Evolutionary conservation across 495 filamentous ascomycete species (phyloP).

Genomic region (Articulospora tetracladia): DNA sequence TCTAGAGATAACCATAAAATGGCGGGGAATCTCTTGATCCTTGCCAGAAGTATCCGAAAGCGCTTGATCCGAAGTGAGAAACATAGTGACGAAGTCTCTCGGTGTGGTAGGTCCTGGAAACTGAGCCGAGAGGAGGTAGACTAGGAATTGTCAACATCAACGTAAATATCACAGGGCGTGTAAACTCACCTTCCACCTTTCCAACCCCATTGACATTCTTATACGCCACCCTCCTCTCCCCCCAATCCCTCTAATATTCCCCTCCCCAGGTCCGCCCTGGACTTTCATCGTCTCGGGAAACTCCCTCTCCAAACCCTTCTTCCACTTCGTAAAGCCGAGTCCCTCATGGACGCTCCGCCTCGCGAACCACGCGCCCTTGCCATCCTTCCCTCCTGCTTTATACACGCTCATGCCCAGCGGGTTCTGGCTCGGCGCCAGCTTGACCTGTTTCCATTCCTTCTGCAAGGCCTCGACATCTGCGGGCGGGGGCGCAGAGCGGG

Average conservation of each 20-base stretch:
- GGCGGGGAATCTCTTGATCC: constrained; percentile 39
- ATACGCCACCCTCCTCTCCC: constrained; percentile 69
- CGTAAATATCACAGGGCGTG: constrained; percentile 43
- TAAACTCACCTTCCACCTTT: constrained; percentile 48
- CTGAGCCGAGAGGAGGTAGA: constrained; percentile 82
- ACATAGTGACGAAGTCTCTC: constrained; percentile 79
- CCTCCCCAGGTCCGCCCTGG: constrained; percentile 56
- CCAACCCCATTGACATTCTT: constrained; percentile 50
- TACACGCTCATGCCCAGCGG: constrained; percentile 74
- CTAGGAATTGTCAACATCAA: constrained; percentile 33
- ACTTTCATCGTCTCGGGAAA: constrained; percentile 62
- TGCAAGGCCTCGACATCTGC: constrained; percentile 48
- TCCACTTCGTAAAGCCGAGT: constrained; percentile 67
- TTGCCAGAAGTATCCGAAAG: constrained; percentile 14
- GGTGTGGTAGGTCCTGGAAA: constrained; percentile 87
- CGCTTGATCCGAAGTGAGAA: constrained; percentile 53
- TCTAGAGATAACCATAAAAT: constrained; percentile 83
- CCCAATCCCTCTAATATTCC: constrained; percentile 78
- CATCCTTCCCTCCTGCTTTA: constrained; percentile 74
- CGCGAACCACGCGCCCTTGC: constrained; percentile 87
- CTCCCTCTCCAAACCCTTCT: constrained; percentile 51
- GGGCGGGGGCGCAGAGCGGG: constrained; percentile 44
- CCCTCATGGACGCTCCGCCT: constrained; percentile 78
- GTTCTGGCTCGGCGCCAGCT: constrained; percentile 66
- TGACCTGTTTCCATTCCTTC: constrained; percentile 85